phyloP scores from a whole-genome alignment of 345 rosid genomes.

The Bruguiera parviflora region DNA sequence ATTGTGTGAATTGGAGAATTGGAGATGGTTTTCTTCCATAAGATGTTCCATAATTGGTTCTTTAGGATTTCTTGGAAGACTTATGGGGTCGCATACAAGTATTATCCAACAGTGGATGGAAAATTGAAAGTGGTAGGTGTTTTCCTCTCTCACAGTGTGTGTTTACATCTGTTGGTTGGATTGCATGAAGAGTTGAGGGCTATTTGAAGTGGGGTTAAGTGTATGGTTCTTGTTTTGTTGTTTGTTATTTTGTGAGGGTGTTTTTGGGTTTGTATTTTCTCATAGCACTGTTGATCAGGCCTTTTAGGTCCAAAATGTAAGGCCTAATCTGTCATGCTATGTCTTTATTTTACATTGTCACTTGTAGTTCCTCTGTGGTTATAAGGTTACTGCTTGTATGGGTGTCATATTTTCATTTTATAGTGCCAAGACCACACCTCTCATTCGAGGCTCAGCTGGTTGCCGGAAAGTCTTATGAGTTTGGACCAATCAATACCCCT shows the following conservation, averaged over 20 bases:
- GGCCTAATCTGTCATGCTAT: too few relatives aligned
- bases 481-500: conserved; percentile 64
- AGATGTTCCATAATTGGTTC: conserved; percentile 14
- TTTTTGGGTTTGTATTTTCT: too few relatives aligned
- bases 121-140: conserved; percentile 74
- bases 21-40: conserved; percentile 5
- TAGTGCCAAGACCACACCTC: conserved; percentile 96
- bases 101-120: conserved; percentile 83
- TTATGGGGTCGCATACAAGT: conserved; percentile 71
- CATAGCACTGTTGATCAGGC: too few relatives aligned
- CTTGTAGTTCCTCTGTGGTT: background rate
- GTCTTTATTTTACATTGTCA: too few relatives aligned
- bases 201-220: too few relatives aligned
- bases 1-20: background rate
- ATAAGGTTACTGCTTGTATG: conserved; percentile 6
- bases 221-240: too few relatives aligned
- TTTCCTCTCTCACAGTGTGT: conserved; percentile 6
- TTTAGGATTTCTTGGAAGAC: conserved; percentile 96
- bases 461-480: conserved; percentile 86
- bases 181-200: too few relatives aligned
- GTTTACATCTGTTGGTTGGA: too few relatives aligned
- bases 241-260: too few relatives aligned
- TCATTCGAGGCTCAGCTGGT: conserved; percentile 98
- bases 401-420: conserved; percentile 19
- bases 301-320: too few relatives aligned